Percentiles rank a stretch among this genome's conserved stretches.
These are phyloP conservation scores for Ophiostoma himal-ulmi DNA, from an alignment of 2,329 filamentous ascomycete genomes.

Conservation along the genomic window DNA sequence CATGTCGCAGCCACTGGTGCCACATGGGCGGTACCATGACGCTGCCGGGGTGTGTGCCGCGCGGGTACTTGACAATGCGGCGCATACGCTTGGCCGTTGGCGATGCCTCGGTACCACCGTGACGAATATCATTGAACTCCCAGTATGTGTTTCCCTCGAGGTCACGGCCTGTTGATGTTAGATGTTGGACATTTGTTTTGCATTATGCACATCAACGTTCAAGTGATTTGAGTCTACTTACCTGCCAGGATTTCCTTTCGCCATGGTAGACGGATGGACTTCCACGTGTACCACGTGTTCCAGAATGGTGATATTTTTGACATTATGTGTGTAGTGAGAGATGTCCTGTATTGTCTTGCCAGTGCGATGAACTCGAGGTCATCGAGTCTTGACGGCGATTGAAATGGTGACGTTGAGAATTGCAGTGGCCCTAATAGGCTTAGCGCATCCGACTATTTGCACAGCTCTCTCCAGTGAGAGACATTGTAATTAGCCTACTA, in stretches of 20 bases:
- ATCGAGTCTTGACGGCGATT: not conserved
- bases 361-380: not conserved
- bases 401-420: constrained; percentile 5
- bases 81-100: constrained; percentile 42
- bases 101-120: constrained; percentile 29
- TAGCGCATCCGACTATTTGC: constrained; percentile 6
- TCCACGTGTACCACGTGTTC: constrained; percentile 56
- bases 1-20: constrained; percentile 65
- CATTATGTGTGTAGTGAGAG: not conserved
- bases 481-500: not conserved
- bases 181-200: not conserved
- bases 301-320: constrained; percentile 31
- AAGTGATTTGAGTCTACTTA: constrained; percentile 30
- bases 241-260: constrained; percentile 58
- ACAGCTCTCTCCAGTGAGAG: constrained; percentile 11
- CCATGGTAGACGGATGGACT: constrained; percentile 57
- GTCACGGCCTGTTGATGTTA: constrained; percentile 48
- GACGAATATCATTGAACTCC: constrained; percentile 54
- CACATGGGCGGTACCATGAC: constrained; percentile 56
- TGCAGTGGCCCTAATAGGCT: constrained; percentile 10
- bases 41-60: constrained; percentile 48
- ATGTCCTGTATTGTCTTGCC: not conserved
- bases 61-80: constrained; percentile 56
- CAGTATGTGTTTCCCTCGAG: constrained; percentile 63
- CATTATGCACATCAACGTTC: not conserved